Evolutionary conservation across 176 grass and related monocot genomes (phyloP), one percentile per base, ranked within the genome.

Genomic region (Elymus sibiricus): DNA sequence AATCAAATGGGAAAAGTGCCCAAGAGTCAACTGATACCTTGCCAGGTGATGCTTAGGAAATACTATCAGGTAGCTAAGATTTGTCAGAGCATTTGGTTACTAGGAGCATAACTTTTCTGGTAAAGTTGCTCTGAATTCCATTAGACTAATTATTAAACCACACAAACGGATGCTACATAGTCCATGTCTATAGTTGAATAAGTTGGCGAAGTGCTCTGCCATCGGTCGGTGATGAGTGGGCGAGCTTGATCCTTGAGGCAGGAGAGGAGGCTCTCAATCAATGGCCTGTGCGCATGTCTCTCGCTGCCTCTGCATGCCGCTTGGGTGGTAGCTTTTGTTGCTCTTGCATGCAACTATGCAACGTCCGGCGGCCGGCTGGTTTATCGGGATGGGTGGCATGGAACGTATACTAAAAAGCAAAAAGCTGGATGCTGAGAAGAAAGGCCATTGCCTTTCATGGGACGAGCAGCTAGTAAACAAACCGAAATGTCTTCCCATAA

Each of bases 381-480:
- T 44, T 61, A 64, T 82, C 73, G 84, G 79, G 66, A 83, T 73
- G 79, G 79, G 72, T 28, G 75, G 67, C 80, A 83, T 86, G 84
- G 84, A 79, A 90, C 76, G 82, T 74, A 17, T 82, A 69, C 22
- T 19, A 17, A 78, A 90, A 86, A 51, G 40, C 35, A 17, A 78
- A 90, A 86, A 31, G 40, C 64, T 64, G 40, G 64, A 13, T 35
- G 64, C 16, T 5, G 35, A 40, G 22, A 11, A 55, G 28, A 11
- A 28, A 68, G 62, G 81, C 14, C 43, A 79, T 70, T 86, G 63
- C 53, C 72, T 63, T 76, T 68, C 68, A 8, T 77, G 26, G 82
- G 88, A 76, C 88, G 78, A 70, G 70, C 70, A 89, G 83, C 83
- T 77, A 77, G 70, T 86, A 82, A 87, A 83, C 79, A 83, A 79